phyloP scores from a whole-genome alignment of 2,329 filamentous ascomycete species.

The Beauveria pseudobassiana region DNA sequence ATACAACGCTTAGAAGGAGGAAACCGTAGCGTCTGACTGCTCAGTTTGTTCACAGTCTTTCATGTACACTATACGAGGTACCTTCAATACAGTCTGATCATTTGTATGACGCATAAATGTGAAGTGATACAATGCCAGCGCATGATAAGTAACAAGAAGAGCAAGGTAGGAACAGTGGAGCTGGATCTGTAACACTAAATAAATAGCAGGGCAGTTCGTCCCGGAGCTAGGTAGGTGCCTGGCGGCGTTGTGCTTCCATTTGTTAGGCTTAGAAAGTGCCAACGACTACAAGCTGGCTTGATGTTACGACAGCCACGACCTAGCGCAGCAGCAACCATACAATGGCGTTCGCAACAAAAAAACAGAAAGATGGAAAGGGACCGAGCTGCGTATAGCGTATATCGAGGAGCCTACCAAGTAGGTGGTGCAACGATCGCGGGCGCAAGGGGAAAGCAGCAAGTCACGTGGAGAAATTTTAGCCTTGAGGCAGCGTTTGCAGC shows the following conservation, averaged over 20 bases:
- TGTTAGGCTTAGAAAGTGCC: background rate
- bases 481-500: slow-evolving; percentile 13
- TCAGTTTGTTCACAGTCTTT: slow-evolving; percentile 5
- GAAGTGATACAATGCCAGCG: no score
- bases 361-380: no score
- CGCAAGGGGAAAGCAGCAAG: slow-evolving; percentile 7
- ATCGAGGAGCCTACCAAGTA: no score
- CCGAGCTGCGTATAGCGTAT: no score
- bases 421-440: background rate
- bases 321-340: background rate
- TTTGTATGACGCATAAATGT: background rate
- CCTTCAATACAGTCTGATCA: slow-evolving; percentile 3
- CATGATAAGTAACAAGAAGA: background rate
- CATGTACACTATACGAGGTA: slow-evolving; percentile 7
- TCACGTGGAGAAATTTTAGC: slow-evolving; percentile 28
- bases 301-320: background rate
- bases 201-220: background rate
- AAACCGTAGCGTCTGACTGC: background rate
- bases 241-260: background rate
- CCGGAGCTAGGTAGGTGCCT: background rate
- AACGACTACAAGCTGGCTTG: background rate
- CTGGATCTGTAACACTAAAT: background rate
- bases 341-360: background rate
- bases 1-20: background rate
- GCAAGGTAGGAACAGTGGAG: background rate